phyloP scores from a whole-genome alignment of 2,329 filamentous ascomycete species.

The Emericellopsis atlantica region DNA sequence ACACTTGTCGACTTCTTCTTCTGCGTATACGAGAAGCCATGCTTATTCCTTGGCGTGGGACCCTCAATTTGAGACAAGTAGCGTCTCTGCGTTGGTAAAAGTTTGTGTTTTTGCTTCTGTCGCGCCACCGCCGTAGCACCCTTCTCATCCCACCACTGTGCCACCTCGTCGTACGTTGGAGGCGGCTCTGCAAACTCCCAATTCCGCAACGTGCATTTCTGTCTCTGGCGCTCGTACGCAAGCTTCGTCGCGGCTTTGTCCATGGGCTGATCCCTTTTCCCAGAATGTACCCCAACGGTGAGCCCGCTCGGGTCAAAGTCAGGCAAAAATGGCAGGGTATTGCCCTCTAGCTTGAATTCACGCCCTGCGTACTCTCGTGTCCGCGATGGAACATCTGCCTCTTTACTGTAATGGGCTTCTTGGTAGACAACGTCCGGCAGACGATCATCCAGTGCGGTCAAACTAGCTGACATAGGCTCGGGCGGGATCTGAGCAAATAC shows the following conservation, averaged over 20 bases:
- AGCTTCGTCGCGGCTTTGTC: conserved; percentile 39
- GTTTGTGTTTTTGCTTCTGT: conserved; percentile 3
- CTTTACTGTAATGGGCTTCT: conserved; percentile 74
- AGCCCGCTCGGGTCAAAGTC: conserved; percentile 55
- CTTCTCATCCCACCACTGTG: conserved; percentile 43
- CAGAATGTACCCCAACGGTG: conserved; percentile 41
- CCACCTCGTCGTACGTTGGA: conserved; percentile 58
- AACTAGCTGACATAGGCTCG: conserved; percentile 8
- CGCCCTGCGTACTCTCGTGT: conserved; percentile 75
- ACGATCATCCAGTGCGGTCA: conserved; percentile 10
- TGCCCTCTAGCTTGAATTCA: conserved; percentile 68
- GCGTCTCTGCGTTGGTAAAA: conserved; percentile 12
- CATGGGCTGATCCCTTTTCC: conserved; percentile 29
- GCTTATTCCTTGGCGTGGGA: conserved; percentile 67
- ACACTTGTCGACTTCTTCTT: conserved; percentile 62
- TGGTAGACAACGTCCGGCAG: conserved; percentile 65
- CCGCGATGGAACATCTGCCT: conserved; percentile 68
- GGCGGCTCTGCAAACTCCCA: conserved; percentile 71
- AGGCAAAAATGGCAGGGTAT: conserved; percentile 67
- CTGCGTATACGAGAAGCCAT: conserved; percentile 80
- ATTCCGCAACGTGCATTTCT: conserved; percentile 38
- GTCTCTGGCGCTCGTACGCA: conserved; percentile 31
- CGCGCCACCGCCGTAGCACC: not conserved
- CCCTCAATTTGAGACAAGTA: conserved; percentile 77
- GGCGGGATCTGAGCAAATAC: conserved; percentile 15